A percentile compares a stretch with the other conserved stretches of the same genome.
These are phyloP conservation scores for Verruconis gallopava DNA, from an alignment of 2,329 filamentous ascomycete species.

Conservation along the genomic window DNA sequence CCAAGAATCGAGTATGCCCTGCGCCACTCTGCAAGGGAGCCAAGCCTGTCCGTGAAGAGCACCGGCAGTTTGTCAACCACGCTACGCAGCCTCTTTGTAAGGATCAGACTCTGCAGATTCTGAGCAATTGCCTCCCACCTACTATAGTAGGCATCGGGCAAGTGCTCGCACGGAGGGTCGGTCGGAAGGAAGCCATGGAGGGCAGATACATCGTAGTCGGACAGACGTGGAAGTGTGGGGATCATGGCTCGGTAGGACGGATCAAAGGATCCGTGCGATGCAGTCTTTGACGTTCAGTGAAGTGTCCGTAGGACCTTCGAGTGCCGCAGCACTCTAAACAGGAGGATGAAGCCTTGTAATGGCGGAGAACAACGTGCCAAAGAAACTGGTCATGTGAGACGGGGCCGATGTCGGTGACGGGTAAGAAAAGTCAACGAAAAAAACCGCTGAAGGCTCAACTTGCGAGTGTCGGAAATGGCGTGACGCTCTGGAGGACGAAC, in stretches of 20 bases:
- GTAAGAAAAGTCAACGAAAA: too few species aligned
- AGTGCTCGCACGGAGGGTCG: constrained; percentile 61
- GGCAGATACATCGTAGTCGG: constrained; percentile 12
- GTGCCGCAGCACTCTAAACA: neutral
- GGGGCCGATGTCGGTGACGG: neutral
- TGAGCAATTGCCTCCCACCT: constrained; percentile 82
- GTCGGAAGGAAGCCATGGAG: constrained; percentile 67
- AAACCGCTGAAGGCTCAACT: too few species aligned
- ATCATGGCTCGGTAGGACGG: constrained; percentile 7
- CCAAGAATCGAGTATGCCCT: constrained; percentile 68
- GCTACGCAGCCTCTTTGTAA: constrained; percentile 69
- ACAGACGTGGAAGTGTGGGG: constrained; percentile 10
- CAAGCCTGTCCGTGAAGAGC: constrained; percentile 68
- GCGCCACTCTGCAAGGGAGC: constrained; percentile 81
- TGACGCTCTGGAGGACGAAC: neutral
- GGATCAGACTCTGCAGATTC: constrained; percentile 76
- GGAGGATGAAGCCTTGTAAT: neutral
- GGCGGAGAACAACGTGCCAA: neutral
- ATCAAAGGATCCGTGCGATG: neutral
- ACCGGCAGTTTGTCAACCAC: constrained; percentile 72
- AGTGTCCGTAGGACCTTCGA: neutral
- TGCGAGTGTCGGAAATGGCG: too few species aligned
- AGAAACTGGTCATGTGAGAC: neutral
- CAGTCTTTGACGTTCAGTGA: neutral
- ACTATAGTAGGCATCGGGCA: constrained; percentile 85